Evolutionary conservation across 345 rosid genomes (phyloP), one percentile per base, ranked within the genome.

Genomic region (Kandelia obovata): DNA sequence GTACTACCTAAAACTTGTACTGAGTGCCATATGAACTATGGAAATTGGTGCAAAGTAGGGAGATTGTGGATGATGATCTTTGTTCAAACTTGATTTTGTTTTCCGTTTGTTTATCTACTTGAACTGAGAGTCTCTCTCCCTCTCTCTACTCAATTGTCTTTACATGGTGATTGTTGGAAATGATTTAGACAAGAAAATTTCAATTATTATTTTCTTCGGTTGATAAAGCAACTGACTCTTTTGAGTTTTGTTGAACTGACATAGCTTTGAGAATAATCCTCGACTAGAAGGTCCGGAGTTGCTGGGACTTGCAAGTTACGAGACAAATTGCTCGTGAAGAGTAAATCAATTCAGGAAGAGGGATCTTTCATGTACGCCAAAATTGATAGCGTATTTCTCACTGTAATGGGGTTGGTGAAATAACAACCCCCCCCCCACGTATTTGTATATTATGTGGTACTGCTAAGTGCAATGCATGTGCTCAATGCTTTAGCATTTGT

Each of bases 221-320:
- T 9, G 21, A n/a, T 7, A 13, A 21, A 28, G 11, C 4, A 56
- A 72, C 53, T 71, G 51, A 73, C 58, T 17, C 59, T 17, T 31
- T 7, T 56, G 26, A 10, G 19, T 61, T 17, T 28, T 75, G 21
- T 75, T 68, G 47, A 15, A 11, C 9, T 39, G 31, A 0, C 69
- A 79, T 70, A 92, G 96, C 80, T 84, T 92, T 73, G 92, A 85
- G 82, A 84, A 83, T 68, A 89, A 92, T 75, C 89, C 86, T 20
- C 83, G 88, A 32, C 75, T 92, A 62, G 96, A 87, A 79, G 91
- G 93, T 51, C 97, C 93, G 0, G 89, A 88, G 73, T 70, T 94
- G 77, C 77, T 88, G 68, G 99, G 99, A 53, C 89, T 94, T 15
- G 98, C 96, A 34, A 91, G 87, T 68, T 94, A 94, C 3, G 96